A percentile compares a stretch with the other conserved stretches of the same genome.
Evolutionary conservation across 495 filamentous ascomycete genomes (phyloP).

Genomic region (Aspergillus bridgeri): DNA sequence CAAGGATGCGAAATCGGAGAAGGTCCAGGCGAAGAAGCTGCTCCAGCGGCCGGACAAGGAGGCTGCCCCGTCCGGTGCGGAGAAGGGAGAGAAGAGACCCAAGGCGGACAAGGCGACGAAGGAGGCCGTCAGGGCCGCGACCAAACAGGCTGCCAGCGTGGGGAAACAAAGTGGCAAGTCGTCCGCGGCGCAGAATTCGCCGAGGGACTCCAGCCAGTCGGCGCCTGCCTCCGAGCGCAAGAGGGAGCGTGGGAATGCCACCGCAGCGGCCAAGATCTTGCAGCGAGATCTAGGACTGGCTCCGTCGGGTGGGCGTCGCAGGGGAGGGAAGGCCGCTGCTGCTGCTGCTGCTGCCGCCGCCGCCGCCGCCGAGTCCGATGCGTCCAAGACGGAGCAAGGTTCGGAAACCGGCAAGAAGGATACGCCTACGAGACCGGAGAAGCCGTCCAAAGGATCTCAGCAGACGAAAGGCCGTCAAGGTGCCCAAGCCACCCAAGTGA

Average conservation of each 20-base stretch:
- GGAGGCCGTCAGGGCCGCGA: constrained; percentile 78
- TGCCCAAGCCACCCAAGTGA: too few species aligned
- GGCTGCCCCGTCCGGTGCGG: constrained; percentile 24
- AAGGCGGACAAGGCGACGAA: constrained; percentile 62
- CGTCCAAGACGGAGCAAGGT: constrained; percentile 8
- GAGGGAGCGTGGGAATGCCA: constrained; percentile 66
- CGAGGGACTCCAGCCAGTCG: constrained; percentile 29
- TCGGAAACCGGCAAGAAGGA: constrained; percentile 34
- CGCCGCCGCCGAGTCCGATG: constrained; percentile 25
- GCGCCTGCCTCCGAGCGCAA: constrained; percentile 46
- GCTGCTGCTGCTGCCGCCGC: constrained; percentile 32
- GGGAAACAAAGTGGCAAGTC: constrained; percentile 18
- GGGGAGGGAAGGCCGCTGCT: constrained; percentile 35
- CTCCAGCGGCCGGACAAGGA: constrained; percentile 46
- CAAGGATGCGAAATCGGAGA: constrained; percentile 59
- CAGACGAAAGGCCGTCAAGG: constrained; percentile 17
- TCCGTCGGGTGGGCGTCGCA: constrained; percentile 49
- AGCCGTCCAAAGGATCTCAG: constrained; percentile 22
- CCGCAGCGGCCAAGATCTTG: constrained; percentile 77
- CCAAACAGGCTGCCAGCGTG: constrained; percentile 51
- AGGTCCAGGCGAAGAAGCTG: constrained; percentile 50
- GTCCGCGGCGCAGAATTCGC: constrained; percentile 27
- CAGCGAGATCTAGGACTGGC: constrained; percentile 88
- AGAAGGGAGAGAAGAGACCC: constrained; percentile 53
- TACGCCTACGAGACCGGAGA: constrained; percentile 22